Evolutionary conservation across 345 rosid species (phyloP).

Genomic region (Populus davidiana): DNA sequence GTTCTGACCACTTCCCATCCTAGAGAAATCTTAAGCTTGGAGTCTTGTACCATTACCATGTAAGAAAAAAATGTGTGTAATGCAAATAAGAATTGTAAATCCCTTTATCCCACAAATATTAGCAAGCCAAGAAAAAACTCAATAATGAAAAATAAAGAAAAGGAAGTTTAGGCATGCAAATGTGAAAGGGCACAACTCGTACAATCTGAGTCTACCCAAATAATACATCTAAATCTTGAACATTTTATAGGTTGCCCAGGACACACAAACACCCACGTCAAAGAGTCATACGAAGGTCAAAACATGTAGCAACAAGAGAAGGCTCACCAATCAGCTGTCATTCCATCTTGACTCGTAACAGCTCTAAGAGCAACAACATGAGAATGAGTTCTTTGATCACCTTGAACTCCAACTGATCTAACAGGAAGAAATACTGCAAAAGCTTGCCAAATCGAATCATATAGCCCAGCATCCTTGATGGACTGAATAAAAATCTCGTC

Average conservation of each 20-base stretch:
- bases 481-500: conserved; percentile 98
- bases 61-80: neutral
- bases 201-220: neutral
- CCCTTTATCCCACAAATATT: neutral
- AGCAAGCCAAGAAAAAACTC: neutral
- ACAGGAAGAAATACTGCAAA: conserved; percentile 95
- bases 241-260: neutral
- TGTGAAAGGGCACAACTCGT: neutral
- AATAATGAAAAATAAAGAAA: neutral
- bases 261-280: neutral
- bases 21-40: neutral
- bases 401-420: conserved; percentile 96
- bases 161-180: neutral
- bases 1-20: neutral
- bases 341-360: conserved; percentile 98
- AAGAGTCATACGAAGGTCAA: neutral
- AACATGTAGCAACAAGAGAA: neutral
- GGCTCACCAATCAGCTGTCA: conserved; percentile 97
- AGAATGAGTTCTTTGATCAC: conserved; percentile 98
- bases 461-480: conserved; percentile 91
- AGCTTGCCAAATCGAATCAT: conserved; percentile 98
- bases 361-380: conserved; percentile 98
- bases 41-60: neutral
- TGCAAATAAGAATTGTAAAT: neutral
- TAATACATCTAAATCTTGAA: neutral